A percentile compares a stretch with the other conserved stretches of the same genome.
These are phyloP conservation scores for Stachybotrys chartarum DNA, from an alignment of 2,329 filamentous ascomycete genomes.

Conservation along the genomic window DNA sequence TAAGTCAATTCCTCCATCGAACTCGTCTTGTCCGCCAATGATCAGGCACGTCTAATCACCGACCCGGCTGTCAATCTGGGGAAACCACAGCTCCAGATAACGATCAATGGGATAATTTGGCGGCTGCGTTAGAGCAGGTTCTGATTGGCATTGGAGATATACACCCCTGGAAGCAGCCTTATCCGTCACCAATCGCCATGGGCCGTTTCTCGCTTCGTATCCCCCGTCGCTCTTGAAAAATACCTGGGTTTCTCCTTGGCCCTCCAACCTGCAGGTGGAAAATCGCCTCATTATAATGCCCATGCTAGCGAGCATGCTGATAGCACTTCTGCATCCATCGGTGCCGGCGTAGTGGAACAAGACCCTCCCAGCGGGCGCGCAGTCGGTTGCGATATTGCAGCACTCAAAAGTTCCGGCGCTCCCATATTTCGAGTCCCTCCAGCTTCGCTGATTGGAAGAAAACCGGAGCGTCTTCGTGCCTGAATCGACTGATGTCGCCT, in stretches of 20 bases:
- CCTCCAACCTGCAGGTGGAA: too few species aligned
- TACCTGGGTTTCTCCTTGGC: too few species aligned
- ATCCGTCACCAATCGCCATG: not conserved
- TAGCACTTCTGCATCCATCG: not conserved
- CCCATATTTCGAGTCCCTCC: not conserved
- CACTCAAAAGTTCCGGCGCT: not conserved
- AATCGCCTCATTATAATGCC: too few species aligned
- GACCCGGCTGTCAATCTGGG: not conserved
- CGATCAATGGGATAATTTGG: not conserved
- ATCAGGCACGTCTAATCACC: not conserved
- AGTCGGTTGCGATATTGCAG: not conserved
- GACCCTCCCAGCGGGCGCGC: not conserved
- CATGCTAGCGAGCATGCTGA: not conserved
- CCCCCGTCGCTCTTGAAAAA: too few species aligned
- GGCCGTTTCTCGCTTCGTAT: not conserved
- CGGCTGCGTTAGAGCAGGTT: not conserved
- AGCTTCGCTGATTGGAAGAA: not conserved
- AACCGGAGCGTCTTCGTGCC: not conserved
- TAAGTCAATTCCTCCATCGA: too few species aligned
- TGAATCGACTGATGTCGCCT: too few species aligned
- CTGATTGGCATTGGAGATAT: not conserved
- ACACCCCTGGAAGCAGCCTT: not conserved
- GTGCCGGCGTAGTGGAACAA: not conserved
- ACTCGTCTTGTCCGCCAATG: not conserved
- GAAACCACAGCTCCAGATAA: not conserved